Conservation (phyloP, 1,139 yeast species). For the Spathaspora sp. region DNA sequence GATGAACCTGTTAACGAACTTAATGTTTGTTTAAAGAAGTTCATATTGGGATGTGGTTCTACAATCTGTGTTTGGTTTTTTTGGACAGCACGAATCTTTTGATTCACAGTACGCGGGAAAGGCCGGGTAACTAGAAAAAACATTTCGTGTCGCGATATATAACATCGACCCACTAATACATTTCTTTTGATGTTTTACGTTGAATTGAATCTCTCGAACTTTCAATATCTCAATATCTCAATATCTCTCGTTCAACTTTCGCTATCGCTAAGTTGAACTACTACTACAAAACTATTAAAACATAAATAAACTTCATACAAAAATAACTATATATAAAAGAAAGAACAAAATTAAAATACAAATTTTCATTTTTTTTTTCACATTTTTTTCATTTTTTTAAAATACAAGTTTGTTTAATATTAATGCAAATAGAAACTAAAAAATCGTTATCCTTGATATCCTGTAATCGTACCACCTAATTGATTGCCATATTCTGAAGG, state of each 20-base stretch:
- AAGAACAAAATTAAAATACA: not conserved
- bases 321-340: not conserved
- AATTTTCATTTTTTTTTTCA: not conserved
- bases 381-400: not conserved
- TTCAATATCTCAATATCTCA: too few species aligned
- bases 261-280: too few species aligned
- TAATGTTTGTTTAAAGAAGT: slow-evolving; percentile 58
- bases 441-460: slow-evolving; percentile 4
- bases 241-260: too few species aligned
- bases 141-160: too few species aligned
- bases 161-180: too few species aligned
- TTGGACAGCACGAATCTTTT: not conserved
- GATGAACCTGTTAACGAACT: slow-evolving; percentile 53
- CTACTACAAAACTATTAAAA: too few species aligned
- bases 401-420: not conserved
- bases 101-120: not conserved
- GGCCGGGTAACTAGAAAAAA: not conserved
- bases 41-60: slow-evolving; percentile 34
- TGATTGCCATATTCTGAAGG: slow-evolving; percentile 2
- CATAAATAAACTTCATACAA: not conserved
- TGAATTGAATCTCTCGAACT: too few species aligned
- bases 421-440: not conserved
- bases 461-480: slow-evolving; percentile 3
- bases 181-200: too few species aligned
- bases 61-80: not conserved